Percentiles rank a stretch among this genome's conserved stretches.
Conservation (phyloP, 2,329 filamentous ascomycete genomes). For the Claviceps lovelessii region DNA sequence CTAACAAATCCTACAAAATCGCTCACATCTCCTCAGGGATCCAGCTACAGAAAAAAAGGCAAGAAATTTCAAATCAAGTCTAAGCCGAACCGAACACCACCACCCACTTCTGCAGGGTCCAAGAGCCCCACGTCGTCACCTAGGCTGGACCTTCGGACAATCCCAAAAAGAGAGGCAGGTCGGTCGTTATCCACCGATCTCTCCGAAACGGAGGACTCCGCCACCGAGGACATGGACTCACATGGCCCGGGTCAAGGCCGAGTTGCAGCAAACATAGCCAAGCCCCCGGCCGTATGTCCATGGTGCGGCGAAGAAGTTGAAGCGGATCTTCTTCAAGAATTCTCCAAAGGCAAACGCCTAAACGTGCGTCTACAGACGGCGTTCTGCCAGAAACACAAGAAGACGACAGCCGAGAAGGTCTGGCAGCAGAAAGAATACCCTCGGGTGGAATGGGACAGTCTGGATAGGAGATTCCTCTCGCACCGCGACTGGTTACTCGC, state of each 20-base stretch:
- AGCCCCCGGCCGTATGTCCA: conserved; percentile 36
- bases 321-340: conserved; percentile 35
- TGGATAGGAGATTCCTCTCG: conserved; percentile 43
- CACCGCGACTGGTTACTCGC: conserved; percentile 41
- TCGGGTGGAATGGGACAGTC: conserved; percentile 49
- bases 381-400: conserved; percentile 53
- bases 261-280: not conserved
- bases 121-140: conserved; percentile 9
- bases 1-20: not conserved
- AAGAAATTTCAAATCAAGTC: not conserved
- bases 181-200: not conserved
- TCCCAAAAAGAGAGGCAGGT: not conserved
- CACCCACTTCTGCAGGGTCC: conserved; percentile 10
- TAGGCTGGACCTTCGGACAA: conserved; percentile 2
- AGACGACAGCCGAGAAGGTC: conserved; percentile 32
- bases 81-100: not conserved
- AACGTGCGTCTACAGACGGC: conserved; percentile 42
- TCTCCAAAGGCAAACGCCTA: conserved; percentile 33
- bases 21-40: not conserved
- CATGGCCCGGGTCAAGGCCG: conserved; percentile 4
- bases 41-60: not conserved
- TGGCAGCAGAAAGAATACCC: conserved; percentile 50
- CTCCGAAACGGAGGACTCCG: conserved; percentile 3
- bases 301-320: conserved; percentile 52
- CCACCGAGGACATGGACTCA: not conserved